phyloP scores from a whole-genome alignment of 2,329 filamentous ascomycete genomes.

The Cordyceps farinosa region DNA sequence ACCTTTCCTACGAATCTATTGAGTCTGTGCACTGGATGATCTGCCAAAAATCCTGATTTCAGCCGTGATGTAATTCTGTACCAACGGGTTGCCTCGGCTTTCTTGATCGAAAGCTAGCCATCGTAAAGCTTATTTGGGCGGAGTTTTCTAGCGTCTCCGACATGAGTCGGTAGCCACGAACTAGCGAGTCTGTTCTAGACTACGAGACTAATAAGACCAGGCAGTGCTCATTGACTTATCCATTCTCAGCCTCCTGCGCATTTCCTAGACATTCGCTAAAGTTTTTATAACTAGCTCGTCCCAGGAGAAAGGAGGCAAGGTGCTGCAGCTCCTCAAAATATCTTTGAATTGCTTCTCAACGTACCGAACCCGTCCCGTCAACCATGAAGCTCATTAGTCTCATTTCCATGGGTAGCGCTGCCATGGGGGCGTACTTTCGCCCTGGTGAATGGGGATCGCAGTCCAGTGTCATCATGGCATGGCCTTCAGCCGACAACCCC shows the following conservation, averaged over 20 bases:
- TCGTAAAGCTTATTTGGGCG: too few relatives aligned
- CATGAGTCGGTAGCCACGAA: too few relatives aligned
- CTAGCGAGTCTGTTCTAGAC: too few relatives aligned
- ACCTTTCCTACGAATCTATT: too few relatives aligned
- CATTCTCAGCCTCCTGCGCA: too few relatives aligned
- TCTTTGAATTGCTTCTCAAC: not conserved
- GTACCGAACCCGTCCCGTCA: not conserved
- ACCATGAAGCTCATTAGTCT: not conserved
- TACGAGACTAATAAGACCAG: not conserved
- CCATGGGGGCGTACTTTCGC: not conserved
- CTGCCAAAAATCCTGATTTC: too few relatives aligned
- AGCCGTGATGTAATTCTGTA: too few relatives aligned
- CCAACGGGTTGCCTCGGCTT: too few relatives aligned
- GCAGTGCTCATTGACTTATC: not conserved
- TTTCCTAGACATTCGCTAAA: not conserved
- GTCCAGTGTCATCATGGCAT: constrained; percentile 12
- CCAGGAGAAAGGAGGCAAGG: not conserved
- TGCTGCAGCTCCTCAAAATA: not conserved
- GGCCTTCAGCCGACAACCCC: constrained; percentile 5
- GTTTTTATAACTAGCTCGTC: not conserved
- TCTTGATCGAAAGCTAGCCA: too few relatives aligned
- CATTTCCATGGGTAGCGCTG: not conserved
- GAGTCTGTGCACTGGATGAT: too few relatives aligned
- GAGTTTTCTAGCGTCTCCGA: too few relatives aligned
- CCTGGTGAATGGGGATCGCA: constrained; percentile 14